phyloP scores from a whole-genome alignment of 345 rosid species.

The Odontarrhena argentea region DNA sequence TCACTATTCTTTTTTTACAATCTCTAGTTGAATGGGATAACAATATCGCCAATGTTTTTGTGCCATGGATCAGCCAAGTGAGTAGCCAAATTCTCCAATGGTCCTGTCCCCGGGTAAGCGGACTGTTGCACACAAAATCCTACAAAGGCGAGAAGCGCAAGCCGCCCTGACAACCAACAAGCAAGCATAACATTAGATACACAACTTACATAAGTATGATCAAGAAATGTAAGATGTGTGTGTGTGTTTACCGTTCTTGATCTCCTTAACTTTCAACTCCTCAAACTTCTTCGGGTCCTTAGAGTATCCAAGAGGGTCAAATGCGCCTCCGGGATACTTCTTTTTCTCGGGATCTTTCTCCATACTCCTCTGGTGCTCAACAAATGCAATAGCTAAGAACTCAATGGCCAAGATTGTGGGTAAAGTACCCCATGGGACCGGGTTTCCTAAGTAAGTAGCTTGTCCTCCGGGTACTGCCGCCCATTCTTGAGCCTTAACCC shows the following conservation, averaged over 20 bases:
- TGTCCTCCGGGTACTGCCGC: slow-evolving; percentile 96
- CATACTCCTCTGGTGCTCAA: slow-evolving; percentile 98
- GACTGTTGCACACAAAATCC: slow-evolving; percentile 96
- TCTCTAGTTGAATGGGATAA: slow-evolving; percentile 58
- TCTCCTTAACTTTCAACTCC: slow-evolving; percentile 88
- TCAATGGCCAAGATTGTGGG: slow-evolving; percentile 85
- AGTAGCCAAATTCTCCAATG: slow-evolving; percentile 93
- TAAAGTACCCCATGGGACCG: slow-evolving; percentile 97
- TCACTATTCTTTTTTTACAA: slow-evolving; percentile 36
- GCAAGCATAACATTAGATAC: slow-evolving; percentile 12
- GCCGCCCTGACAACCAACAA: slow-evolving; percentile 58
- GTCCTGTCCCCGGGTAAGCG: slow-evolving; percentile 97
- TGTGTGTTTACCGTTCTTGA: slow-evolving; percentile 70
- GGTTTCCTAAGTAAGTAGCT: slow-evolving; percentile 92
- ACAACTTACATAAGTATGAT: slow-evolving; percentile 8
- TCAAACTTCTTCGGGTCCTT: slow-evolving; percentile 92
- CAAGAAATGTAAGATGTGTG: background rate
- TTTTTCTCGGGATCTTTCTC: slow-evolving; percentile 94
- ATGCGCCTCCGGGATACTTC: slow-evolving; percentile 98
- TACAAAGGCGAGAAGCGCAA: slow-evolving; percentile 90
- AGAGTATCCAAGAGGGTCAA: slow-evolving; percentile 94
- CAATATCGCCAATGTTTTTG: slow-evolving; percentile 78
- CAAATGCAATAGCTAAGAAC: slow-evolving; percentile 82
- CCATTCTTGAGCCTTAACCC: slow-evolving; percentile 99
- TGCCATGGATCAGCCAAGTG: slow-evolving; percentile 99